These are phyloP conservation scores for Narthecium ossifragum DNA, from an alignment of 106 monocot species.

Conservation along the genomic window DNA sequence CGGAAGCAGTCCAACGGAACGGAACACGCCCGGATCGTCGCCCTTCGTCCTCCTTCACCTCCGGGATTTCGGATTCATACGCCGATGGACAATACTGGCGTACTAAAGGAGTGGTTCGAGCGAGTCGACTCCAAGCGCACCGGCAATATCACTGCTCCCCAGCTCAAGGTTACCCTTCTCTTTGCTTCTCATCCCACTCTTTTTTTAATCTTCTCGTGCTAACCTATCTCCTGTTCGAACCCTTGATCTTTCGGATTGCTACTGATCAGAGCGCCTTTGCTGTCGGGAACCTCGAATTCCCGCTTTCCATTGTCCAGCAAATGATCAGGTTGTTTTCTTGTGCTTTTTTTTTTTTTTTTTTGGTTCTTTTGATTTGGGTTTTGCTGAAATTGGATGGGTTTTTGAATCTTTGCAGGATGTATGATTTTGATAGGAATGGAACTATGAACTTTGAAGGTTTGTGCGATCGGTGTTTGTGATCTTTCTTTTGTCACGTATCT, in stretches of 20 bases:
- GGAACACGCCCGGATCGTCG: too few relatives aligned
- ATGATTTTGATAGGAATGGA: constrained; percentile 70
- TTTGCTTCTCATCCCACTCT: background rate
- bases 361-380: background rate
- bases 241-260: background rate
- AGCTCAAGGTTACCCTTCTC: constrained; percentile 42
- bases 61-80: too few relatives aligned
- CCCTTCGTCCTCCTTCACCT: too few relatives aligned
- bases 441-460: constrained; percentile 73
- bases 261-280: constrained; percentile 40
- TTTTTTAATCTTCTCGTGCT: background rate
- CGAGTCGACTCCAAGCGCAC: constrained; percentile 48
- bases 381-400: background rate
- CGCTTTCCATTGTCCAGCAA: constrained; percentile 65
- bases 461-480: too few relatives aligned
- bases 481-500: too few relatives aligned
- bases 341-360: background rate
- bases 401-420: constrained; percentile 48
- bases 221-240: background rate
- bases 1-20: too few relatives aligned
- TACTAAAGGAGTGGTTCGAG: constrained; percentile 53
- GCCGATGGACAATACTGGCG: constrained; percentile 39
- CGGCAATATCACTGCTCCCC: constrained; percentile 59
- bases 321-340: constrained; percentile 57
- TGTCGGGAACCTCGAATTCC: constrained; percentile 55